Evolutionary conservation across 805 yeast species (phyloP).

Genomic region (Metschnikowia kofuensis): DNA sequence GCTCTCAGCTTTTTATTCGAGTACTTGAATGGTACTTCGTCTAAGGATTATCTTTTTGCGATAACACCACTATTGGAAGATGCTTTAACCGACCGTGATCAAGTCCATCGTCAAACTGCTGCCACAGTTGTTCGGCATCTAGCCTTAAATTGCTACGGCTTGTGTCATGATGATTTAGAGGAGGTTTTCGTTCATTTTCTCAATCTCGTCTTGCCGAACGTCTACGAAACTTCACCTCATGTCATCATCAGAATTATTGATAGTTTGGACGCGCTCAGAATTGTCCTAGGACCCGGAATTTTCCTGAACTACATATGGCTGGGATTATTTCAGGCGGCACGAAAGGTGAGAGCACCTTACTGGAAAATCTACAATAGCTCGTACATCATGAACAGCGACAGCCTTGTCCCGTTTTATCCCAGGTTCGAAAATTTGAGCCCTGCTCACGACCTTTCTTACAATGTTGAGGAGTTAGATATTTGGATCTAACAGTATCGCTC

Average conservation of each 20-base stretch:
- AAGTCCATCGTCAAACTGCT: conserved; percentile 93
- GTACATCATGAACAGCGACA: conserved; percentile 69
- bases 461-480: conserved; percentile 52
- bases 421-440: conserved; percentile 32
- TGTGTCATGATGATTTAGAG: conserved; percentile 61
- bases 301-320: conserved; percentile 75
- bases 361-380: conserved; percentile 82
- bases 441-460: conserved; percentile 19
- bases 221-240: conserved; percentile 94
- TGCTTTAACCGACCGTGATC: conserved; percentile 86
- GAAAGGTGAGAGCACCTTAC: conserved; percentile 76
- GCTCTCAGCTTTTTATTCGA: conserved; percentile 90
- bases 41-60: conserved; percentile 79
- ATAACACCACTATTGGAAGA: conserved; percentile 79
- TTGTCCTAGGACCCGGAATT: conserved; percentile 73
- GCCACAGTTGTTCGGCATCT: conserved; percentile 82
- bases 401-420: conserved; percentile 84
- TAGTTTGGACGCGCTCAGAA: conserved; percentile 69
- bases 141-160: conserved; percentile 74
- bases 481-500: conserved; percentile 22
- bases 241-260: conserved; percentile 81
- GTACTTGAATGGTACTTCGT: conserved; percentile 72
- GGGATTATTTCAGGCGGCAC: conserved; percentile 92
- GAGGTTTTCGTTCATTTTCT: conserved; percentile 75
- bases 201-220: conserved; percentile 81